A percentile compares a stretch with the other conserved stretches of the same genome.
Conservation (phyloP, 306 rosid species). For the Crataegus laevigata region DNA sequence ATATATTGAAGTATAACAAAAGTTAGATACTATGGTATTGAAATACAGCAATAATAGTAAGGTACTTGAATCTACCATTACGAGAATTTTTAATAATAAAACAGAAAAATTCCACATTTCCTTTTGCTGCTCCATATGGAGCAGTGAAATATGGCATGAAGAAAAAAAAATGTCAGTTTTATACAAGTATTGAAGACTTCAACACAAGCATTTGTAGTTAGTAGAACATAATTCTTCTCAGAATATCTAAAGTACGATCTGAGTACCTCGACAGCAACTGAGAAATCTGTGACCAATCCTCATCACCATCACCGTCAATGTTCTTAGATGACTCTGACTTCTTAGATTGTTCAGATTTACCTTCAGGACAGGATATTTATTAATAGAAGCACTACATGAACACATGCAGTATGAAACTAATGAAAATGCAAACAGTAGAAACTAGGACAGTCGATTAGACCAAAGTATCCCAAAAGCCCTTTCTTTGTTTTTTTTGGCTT, state of each 20-base stretch:
- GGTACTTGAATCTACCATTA: background rate
- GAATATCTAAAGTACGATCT: conserved; percentile 3
- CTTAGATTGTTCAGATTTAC: conserved; percentile 33
- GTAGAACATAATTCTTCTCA: background rate
- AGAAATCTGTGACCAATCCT: conserved; percentile 66
- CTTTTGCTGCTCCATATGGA: no score
- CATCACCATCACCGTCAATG: conserved; percentile 38
- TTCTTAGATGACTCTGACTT: conserved; percentile 33
- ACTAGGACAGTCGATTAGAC: background rate
- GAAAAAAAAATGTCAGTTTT: background rate
- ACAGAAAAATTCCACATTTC: no score
- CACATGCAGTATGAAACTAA: background rate
- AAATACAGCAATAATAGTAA: background rate
- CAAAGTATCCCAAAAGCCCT: background rate
- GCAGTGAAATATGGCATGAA: no score
- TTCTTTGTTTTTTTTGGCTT: background rate
- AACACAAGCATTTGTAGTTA: background rate
- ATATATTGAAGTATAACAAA: background rate
- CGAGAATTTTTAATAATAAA: background rate
- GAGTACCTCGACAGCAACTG: conserved; percentile 53
- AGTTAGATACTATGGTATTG: background rate
- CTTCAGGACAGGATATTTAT: conserved; percentile 25
- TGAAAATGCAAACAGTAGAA: background rate
- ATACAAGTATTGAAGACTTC: background rate
- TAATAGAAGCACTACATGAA: background rate